A percentile compares a stretch with the other conserved stretches of the same genome.
Conservation (phyloP, 768 basidiomycete genomes). For the Auricularia sp. region DNA sequence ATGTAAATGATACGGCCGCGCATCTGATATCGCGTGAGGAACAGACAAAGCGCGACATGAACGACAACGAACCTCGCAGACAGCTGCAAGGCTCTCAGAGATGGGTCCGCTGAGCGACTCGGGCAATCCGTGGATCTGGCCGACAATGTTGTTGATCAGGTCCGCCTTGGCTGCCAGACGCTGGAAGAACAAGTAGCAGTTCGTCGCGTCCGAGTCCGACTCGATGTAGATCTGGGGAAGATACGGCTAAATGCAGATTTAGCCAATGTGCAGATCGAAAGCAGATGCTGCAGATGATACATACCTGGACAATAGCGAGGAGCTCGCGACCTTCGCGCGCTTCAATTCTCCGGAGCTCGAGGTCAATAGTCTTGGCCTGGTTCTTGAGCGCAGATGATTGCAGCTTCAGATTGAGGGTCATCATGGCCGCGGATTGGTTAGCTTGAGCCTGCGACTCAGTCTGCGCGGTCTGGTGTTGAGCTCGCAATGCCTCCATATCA, state of each 20-base stretch:
- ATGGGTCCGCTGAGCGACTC: constrained; percentile 75
- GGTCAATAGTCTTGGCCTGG: constrained; percentile 80
- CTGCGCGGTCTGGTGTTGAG: constrained; percentile 78
- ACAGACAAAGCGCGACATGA: not conserved
- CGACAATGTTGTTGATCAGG: constrained; percentile 73
- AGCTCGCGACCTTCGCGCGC: constrained; percentile 74
- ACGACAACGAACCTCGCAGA: constrained; percentile 63
- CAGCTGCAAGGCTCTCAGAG: constrained; percentile 80
- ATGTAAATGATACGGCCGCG: constrained; percentile 73
- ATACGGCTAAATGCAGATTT: constrained; percentile 51
- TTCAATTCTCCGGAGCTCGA: constrained; percentile 80
- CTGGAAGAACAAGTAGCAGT: constrained; percentile 87
- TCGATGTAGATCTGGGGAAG: constrained; percentile 86
- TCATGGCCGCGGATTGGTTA: constrained; percentile 84
- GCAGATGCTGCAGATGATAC: not conserved
- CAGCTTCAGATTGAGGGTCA: constrained; percentile 89
- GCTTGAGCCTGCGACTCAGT: constrained; percentile 73
- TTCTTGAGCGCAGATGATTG: constrained; percentile 87
- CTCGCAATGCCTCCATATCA: constrained; percentile 75
- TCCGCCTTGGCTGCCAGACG: constrained; percentile 81
- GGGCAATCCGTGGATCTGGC: constrained; percentile 73
- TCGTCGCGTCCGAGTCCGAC: constrained; percentile 79
- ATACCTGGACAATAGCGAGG: constrained; percentile 72
- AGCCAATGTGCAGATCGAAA: not conserved
- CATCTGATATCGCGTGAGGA: constrained; percentile 43